Base-by-base conservation (phyloP, 176 grass and related monocot genomes). In the Lolium perenne region DNA sequence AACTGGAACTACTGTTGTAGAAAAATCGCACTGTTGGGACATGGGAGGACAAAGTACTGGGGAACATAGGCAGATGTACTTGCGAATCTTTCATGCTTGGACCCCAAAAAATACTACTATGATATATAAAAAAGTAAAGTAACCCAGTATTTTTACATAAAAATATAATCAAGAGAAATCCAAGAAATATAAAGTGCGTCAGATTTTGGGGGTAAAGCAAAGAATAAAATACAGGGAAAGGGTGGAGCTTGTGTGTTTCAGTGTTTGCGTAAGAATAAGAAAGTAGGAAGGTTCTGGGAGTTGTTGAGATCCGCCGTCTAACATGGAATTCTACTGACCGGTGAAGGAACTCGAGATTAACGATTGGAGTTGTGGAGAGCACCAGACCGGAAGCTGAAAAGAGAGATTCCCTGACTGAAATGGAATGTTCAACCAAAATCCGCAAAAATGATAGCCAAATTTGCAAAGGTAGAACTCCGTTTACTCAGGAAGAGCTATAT, bases 81-180 rank as follows among this genome's bases (percentile, higher is more conserved):
- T 71, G 18, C 83, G 88, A 90, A 90, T 86, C 79, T 78, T 90
- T 86, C 79, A 63, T 71, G 70, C 83, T 89, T 80, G 78, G 78
- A 67, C 61, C 62, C 62, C 62, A 40, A 50, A 63, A 0, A 29
- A 29, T 29, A 29, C 26, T 29, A 29, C 0, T 29, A 29, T 29
- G 26, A 29, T 29, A n/a, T n/a, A n/a, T 29, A 29, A 29, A 29
- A 29, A 29, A 54, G 3, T 83, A 65, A 29, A 71, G 25, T 49
- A 40, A 69, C 49, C 35, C 60, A 65, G 67, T 67, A 4, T 38
- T 82, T 70, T 53, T 41, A 38, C 3, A 40, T 11, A 18, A 2
- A 16, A 18, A 21, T 23, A 32, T 29, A 43, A 47, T 50, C 11
- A 8, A 48, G 11, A 72, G 46, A 66, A 82, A 55, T 53, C 78